Conservation (phyloP, 345 rosid species). For the Angophora floribunda region DNA sequence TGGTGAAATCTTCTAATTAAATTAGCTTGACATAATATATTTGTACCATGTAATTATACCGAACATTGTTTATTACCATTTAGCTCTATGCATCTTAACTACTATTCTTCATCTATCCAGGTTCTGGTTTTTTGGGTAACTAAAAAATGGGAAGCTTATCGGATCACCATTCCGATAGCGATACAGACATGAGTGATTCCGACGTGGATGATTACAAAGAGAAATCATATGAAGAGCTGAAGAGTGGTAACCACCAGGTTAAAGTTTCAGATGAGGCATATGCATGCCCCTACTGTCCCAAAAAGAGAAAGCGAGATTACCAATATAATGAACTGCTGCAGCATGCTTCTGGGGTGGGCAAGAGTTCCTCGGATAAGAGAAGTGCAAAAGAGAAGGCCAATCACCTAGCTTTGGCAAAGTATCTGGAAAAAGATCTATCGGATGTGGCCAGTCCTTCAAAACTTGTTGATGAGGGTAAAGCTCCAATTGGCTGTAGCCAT, state of each 20-base stretch:
- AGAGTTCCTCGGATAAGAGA: constrained; percentile 64
- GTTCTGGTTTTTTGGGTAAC: not conserved
- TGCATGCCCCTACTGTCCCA: constrained; percentile 77
- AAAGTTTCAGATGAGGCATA: constrained; percentile 46
- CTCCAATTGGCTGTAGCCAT: constrained; percentile 28
- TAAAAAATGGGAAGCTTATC: constrained; percentile 2
- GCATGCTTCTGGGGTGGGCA: constrained; percentile 96
- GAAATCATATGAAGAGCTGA: constrained; percentile 51
- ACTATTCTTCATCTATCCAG: not conserved
- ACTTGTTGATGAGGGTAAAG: constrained; percentile 1
- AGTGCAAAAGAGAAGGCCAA: constrained; percentile 61
- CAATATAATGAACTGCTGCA: constrained; percentile 68
- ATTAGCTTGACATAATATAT: not conserved
- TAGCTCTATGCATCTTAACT: not conserved
- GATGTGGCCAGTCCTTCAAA: constrained; percentile 15
- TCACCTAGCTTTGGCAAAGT: constrained; percentile 77
- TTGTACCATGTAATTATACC: not conserved
- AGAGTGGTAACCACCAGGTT: constrained; percentile 55
- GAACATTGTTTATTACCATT: not conserved
- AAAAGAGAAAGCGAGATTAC: constrained; percentile 57
- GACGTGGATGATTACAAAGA: constrained; percentile 41
- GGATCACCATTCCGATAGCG: not conserved
- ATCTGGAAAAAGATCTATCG: constrained; percentile 31
- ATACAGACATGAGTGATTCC: constrained; percentile 2
- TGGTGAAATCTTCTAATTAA: not conserved